Evolutionary conservation across 2,329 filamentous ascomycete species (phyloP), one percentile per base, ranked within the genome.

Genomic region (Aplosporella prunicola): DNA sequence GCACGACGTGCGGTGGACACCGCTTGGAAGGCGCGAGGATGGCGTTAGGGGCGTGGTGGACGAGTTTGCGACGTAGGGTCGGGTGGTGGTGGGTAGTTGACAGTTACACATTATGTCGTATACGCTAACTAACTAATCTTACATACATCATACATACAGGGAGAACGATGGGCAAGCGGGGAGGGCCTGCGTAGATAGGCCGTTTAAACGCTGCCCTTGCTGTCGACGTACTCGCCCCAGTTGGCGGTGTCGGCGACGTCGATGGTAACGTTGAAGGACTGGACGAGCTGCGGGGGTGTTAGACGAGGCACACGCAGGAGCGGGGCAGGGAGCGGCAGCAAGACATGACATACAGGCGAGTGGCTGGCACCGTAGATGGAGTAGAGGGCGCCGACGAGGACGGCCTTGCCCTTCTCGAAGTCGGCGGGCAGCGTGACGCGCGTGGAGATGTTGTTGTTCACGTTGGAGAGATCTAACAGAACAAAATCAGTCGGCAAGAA

Each of bases 41-140:
- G 9, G n/a, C 48, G 63, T 66, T 0, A 60, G 57, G 16, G 74
- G 71, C 48, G 71, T 76, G 1, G 68, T 76, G 32, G 58, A 65
- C 16, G 69, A 74, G 44, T 73, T 62, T 46, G 49, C 30, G 17
- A 11, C 22, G 15, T 32, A n/a, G n/a, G n/a, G n/a, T n/a, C n/a
- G n/a, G n/a, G n/a, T n/a, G n/a, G n/a, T n/a, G n/a, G n/a, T n/a
- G n/a, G n/a, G n/a, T n/a, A n/a, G n/a, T n/a, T n/a, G n/a, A n/a
- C n/a, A n/a, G n/a, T n/a, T n/a, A n/a, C n/a, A n/a, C n/a, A n/a
- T n/a, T n/a, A n/a, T n/a, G n/a, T n/a, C n/a, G n/a, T n/a, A n/a
- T n/a, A n/a, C n/a, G n/a, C n/a, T n/a, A n/a, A n/a, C n/a, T n/a
- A n/a, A n/a, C n/a, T n/a, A n/a, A n/a, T n/a, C n/a, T n/a, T n/a